A percentile compares a stretch with the other conserved stretches of the same genome.
These are phyloP conservation scores for Dioszegia aurantiaca DNA, from an alignment of 768 basidiomycete genomes.

Conservation along the genomic window DNA sequence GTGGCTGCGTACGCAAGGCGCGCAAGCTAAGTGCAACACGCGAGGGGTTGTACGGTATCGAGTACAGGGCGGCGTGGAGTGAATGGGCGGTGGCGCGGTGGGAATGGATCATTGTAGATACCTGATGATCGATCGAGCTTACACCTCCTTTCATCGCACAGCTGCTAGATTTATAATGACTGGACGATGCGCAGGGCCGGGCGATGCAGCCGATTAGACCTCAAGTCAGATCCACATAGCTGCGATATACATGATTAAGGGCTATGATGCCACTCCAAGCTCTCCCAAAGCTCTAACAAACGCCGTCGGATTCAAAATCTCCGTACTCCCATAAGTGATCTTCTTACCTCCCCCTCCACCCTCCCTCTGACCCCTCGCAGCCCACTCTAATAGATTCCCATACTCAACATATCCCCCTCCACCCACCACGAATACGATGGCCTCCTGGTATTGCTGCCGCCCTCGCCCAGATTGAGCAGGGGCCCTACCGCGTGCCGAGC, in stretches of 20 bases:
- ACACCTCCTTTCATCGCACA: no score
- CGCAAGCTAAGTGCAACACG: no score
- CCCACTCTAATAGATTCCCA: slow-evolving; percentile 94
- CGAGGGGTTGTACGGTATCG: no score
- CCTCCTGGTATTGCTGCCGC: slow-evolving; percentile 67
- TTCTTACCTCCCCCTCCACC: slow-evolving; percentile 61
- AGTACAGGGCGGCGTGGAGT: no score
- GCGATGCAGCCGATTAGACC: no score
- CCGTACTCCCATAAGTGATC: slow-evolving; percentile 92
- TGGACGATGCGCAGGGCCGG: no score
- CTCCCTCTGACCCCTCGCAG: slow-evolving; percentile 51
- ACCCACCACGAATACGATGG: slow-evolving; percentile 89
- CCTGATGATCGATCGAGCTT: no score
- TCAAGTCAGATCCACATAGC: no score
- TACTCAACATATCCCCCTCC: slow-evolving; percentile 98
- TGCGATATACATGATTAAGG: not conserved
- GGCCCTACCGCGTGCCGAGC: slow-evolving; percentile 61
- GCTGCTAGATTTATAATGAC: no score
- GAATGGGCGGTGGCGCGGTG: no score
- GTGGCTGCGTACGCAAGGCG: no score
- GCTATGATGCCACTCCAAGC: slow-evolving; percentile 33
- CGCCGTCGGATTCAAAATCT: slow-evolving; percentile 82
- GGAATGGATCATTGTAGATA: no score
- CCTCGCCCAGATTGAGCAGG: slow-evolving; percentile 59
- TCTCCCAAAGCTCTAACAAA: slow-evolving; percentile 71